Evolutionary conservation across 257 asterid species (phyloP).

Genomic region (Primulina tabacum): DNA sequence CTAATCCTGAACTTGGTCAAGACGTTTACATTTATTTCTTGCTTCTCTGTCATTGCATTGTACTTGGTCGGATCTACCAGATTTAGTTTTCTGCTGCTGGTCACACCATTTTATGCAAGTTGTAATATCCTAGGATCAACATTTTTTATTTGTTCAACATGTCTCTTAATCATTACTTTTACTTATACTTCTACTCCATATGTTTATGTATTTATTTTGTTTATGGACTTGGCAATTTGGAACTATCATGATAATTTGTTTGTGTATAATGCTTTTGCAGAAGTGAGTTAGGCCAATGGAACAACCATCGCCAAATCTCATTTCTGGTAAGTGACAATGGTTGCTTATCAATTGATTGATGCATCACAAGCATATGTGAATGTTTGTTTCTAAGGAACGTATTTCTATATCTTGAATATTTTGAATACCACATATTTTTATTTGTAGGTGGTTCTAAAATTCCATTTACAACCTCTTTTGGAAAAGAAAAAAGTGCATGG

Average conservation of each 20-base stretch:
- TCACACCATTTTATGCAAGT: conserved; percentile 15
- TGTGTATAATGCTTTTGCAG: conserved; percentile 27
- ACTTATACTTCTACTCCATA: background rate
- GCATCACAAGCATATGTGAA: background rate
- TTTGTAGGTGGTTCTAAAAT: conserved; percentile 35
- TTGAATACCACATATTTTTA: conserved; percentile 9
- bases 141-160: conserved; percentile 2
- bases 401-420: conserved; percentile 5
- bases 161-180: background rate
- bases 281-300: conserved; percentile 41
- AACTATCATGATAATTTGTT: conserved; percentile 13
- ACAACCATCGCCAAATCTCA: conserved; percentile 28
- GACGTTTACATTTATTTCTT: conserved; percentile 4
- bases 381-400: background rate
- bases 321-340: conserved; percentile 33
- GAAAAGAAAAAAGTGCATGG: conserved; percentile 53
- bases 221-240: conserved; percentile 13
- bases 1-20: conserved; percentile 20
- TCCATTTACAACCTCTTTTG: conserved; percentile 29
- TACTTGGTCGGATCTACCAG: conserved; percentile 9
- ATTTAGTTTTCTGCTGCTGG: conserved; percentile 7
- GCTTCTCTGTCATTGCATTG: conserved; percentile 12
- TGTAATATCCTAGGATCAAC: conserved; percentile 1
- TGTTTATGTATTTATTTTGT: background rate
- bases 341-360: conserved; percentile 9